phyloP scores from a whole-genome alignment of 179 eudicot genomes.

The Corrigiola litoralis region DNA sequence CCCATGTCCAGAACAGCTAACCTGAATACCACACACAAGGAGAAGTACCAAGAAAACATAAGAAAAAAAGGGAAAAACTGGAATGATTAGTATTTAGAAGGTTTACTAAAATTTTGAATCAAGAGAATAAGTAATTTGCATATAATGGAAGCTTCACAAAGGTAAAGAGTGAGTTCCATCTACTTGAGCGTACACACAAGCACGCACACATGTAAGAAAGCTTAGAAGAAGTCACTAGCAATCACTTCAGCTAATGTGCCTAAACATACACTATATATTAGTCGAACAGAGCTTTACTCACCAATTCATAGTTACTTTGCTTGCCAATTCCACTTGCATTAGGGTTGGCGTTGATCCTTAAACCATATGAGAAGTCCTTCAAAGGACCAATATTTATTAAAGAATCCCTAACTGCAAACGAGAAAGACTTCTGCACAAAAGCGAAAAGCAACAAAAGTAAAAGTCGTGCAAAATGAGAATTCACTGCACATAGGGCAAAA shows the following conservation, averaged over 20 bases:
- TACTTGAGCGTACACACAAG: no score
- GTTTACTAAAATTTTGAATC: no score
- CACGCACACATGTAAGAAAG: no score
- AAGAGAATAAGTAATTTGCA: no score
- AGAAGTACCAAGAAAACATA: neutral
- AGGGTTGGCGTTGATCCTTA: conserved; percentile 78
- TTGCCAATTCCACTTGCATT: conserved; percentile 80
- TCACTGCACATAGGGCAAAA: neutral
- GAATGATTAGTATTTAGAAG: neutral
- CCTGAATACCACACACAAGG: conserved; percentile 41
- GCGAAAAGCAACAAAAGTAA: neutral
- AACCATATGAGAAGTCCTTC: conserved; percentile 89
- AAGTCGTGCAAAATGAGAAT: neutral
- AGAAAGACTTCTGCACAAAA: conserved; percentile 75
- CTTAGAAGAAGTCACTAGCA: neutral
- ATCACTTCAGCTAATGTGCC: neutral
- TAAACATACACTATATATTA: neutral
- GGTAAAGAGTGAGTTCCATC: no score
- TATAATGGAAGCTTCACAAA: no score
- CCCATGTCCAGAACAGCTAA: conserved; percentile 99
- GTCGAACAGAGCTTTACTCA: conserved; percentile 29
- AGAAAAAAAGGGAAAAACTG: neutral
- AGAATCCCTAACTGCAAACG: conserved; percentile 94
- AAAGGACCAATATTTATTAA: conserved; percentile 86
- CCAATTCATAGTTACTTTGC: conserved; percentile 98